Conservation (phyloP, 2,329 filamentous ascomycete species). For the Apiospora saccharicola region DNA sequence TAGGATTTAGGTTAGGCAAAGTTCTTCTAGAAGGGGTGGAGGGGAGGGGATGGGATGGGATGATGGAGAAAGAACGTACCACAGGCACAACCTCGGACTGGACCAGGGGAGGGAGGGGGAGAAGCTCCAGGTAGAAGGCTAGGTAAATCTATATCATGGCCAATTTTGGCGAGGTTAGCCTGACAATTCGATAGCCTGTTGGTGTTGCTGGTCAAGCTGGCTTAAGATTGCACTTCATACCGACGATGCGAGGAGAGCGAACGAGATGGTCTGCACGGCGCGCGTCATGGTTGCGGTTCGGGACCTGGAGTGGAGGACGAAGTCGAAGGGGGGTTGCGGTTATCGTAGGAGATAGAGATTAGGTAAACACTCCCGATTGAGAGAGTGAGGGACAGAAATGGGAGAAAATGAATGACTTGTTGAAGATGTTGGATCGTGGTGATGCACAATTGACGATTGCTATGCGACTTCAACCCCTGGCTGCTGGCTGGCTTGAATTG, state of each 20-base stretch:
- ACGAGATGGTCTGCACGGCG: constrained; percentile 89
- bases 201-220: background rate
- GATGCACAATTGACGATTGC: constrained; percentile 5
- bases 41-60: background rate
- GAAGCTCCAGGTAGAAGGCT: constrained; percentile 81
- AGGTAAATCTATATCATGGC: constrained; percentile 76
- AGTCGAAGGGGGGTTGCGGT: background rate
- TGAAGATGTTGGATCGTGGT: constrained; percentile 7
- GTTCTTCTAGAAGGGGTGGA: background rate
- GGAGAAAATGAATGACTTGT: constrained; percentile 12
- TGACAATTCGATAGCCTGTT: constrained; percentile 14
- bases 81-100: constrained; percentile 89
- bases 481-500: background rate
- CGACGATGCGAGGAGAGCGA: constrained; percentile 86
- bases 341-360: background rate
- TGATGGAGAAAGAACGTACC: constrained; percentile 56
- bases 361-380: constrained; percentile 4
- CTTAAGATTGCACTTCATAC: constrained; percentile 59
- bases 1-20: constrained; percentile 14
- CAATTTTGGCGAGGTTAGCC: constrained; percentile 35
- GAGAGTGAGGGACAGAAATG: background rate
- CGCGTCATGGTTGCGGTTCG: constrained; percentile 76
- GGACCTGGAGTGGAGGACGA: background rate
- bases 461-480: constrained; percentile 16
- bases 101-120: constrained; percentile 79